Conservation (phyloP, 2,329 filamentous ascomycete genomes). For the Neopestalotiopsis sp. region DNA sequence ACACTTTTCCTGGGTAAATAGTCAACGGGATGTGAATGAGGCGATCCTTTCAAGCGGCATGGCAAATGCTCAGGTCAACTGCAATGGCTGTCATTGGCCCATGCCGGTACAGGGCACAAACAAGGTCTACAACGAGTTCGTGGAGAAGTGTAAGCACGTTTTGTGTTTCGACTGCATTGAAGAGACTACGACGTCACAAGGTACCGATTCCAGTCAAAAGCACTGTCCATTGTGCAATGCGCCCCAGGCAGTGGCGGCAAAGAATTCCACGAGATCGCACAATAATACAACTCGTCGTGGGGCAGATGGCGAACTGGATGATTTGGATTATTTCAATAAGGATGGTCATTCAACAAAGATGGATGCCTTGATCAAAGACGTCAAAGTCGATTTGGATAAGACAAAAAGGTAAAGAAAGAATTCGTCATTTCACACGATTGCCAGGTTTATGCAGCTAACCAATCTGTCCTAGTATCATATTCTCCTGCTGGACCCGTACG, state of each 20-base stretch:
- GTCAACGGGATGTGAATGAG: slow-evolving; percentile 39
- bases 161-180: slow-evolving; percentile 38
- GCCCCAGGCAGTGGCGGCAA: background rate
- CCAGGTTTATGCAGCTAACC: no score
- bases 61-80: slow-evolving; percentile 30
- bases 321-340: slow-evolving; percentile 32
- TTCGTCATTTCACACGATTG: no score
- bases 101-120: slow-evolving; percentile 34
- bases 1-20: slow-evolving; percentile 45
- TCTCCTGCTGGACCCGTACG: slow-evolving; percentile 50
- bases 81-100: slow-evolving; percentile 38
- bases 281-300: slow-evolving; percentile 9
- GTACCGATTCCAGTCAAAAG: background rate
- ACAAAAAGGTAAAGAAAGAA: slow-evolving; percentile 28
- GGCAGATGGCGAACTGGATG: slow-evolving; percentile 15
- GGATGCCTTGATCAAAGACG: slow-evolving; percentile 35
- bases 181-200: slow-evolving; percentile 15
- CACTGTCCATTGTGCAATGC: slow-evolving; percentile 30
- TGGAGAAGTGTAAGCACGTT: slow-evolving; percentile 34
- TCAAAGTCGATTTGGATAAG: slow-evolving; percentile 28
- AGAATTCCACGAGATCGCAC: background rate
- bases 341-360: slow-evolving; percentile 40
- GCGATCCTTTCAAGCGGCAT: slow-evolving; percentile 21
- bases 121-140: slow-evolving; percentile 23
- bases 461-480: no score